Percentiles rank a stretch among this genome's conserved stretches.
phyloP scores from a whole-genome alignment of 78 protist genomes.

The Dictyostelium capitatum region DNA sequence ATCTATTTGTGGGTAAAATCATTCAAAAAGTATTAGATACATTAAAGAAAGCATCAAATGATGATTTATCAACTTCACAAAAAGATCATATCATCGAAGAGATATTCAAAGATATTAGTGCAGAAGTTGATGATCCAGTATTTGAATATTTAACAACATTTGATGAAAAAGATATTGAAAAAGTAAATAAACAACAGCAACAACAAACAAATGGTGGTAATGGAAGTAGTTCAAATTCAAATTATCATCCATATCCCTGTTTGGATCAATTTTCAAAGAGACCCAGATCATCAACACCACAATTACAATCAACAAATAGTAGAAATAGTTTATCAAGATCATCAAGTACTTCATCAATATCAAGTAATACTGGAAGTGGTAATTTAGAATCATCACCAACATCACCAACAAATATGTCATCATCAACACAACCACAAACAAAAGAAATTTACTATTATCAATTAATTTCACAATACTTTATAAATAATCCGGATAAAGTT shows the following conservation, averaged over 20 bases:
- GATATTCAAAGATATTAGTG: constrained; percentile 29
- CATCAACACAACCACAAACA: background rate
- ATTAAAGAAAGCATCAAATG: constrained; percentile 46
- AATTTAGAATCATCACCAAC: background rate
- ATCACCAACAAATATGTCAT: background rate
- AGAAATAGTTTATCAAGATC: background rate
- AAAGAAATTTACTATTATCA: constrained; percentile 56
- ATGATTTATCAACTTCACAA: constrained; percentile 67
- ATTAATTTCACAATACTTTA: constrained; percentile 49
- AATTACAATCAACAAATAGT: background rate
- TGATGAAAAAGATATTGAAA: background rate
- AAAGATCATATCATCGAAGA: constrained; percentile 60
- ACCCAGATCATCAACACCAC: background rate
- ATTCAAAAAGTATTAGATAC: constrained; percentile 39
- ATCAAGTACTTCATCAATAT: background rate
- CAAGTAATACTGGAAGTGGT: background rate
- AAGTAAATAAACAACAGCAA: background rate
- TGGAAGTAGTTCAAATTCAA: too few relatives aligned
- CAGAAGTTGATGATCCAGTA: constrained; percentile 71
- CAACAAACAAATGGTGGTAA: background rate
- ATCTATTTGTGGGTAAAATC: constrained; percentile 46
- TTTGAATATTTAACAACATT: constrained; percentile 17
- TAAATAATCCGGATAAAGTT: constrained; percentile 56
- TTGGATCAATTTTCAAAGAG: constrained; percentile 30
- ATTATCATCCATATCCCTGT: constrained; percentile 40